phyloP scores from a whole-genome alignment of 495 filamentous ascomycete species.

The Oleoguttula mirabilis region DNA sequence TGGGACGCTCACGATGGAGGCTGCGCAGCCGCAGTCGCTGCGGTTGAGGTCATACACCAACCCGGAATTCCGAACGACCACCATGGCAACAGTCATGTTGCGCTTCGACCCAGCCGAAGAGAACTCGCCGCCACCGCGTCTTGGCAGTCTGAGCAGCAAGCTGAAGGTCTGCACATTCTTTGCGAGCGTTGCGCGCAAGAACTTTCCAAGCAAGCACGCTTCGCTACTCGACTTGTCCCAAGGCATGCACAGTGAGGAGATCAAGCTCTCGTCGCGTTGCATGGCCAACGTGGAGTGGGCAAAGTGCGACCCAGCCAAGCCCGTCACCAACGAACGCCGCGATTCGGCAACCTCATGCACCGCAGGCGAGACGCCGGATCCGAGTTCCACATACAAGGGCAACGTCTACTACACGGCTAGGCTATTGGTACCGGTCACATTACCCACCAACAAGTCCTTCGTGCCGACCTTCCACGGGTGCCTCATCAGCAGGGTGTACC shows the following conservation, averaged over 20 bases:
- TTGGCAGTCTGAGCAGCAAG: slow-evolving; percentile 56
- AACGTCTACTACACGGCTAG: slow-evolving; percentile 51
- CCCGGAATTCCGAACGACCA: slow-evolving; percentile 35
- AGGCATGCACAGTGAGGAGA: slow-evolving; percentile 52
- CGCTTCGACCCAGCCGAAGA: slow-evolving; percentile 60
- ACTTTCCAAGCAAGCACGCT: slow-evolving; percentile 35
- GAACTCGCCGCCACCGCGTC: slow-evolving; percentile 49
- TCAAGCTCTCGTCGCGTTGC: slow-evolving; percentile 52
- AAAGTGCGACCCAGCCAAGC: slow-evolving; percentile 32
- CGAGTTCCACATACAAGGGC: slow-evolving; percentile 32
- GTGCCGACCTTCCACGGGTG: slow-evolving; percentile 85
- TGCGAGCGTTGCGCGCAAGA: slow-evolving; percentile 40
- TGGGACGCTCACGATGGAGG: slow-evolving; percentile 59
- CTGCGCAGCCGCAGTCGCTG: slow-evolving; percentile 59
- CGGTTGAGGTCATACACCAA: slow-evolving; percentile 36
- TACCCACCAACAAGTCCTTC: slow-evolving; percentile 61
- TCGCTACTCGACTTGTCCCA: slow-evolving; percentile 39
- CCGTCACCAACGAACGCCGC: slow-evolving; percentile 34
- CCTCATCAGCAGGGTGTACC: slow-evolving; percentile 67
- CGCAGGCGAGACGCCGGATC: slow-evolving; percentile 27
- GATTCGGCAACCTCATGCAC: slow-evolving; percentile 44
- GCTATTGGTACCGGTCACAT: slow-evolving; percentile 59
- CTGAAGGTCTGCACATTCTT: slow-evolving; percentile 67
- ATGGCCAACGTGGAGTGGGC: slow-evolving; percentile 57
- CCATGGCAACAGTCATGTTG: slow-evolving; percentile 55